phyloP scores from a whole-genome alignment of 768 basidiomycete genomes.

The Cubamyces sp. region DNA sequence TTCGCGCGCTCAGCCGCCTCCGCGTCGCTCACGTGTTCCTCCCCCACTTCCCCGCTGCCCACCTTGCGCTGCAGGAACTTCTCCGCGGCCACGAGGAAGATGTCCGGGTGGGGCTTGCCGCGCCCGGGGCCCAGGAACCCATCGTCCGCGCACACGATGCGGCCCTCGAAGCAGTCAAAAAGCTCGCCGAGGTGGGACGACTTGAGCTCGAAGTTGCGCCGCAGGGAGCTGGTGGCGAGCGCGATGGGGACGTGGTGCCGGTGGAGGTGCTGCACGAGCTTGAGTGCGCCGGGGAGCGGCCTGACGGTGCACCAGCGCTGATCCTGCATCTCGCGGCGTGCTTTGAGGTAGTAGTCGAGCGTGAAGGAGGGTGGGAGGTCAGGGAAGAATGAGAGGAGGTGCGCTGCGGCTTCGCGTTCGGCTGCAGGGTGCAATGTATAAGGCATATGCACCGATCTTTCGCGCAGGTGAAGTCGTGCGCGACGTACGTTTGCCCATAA shows the following conservation, averaged over 20 bases:
- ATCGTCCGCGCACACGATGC: conserved; percentile 77
- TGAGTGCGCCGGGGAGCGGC: conserved; percentile 73
- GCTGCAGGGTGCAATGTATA: conserved; percentile 44
- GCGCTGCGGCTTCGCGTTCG: conserved; percentile 61
- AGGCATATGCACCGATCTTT: background rate
- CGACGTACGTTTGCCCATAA: conserved; percentile 83
- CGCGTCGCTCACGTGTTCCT: conserved; percentile 35
- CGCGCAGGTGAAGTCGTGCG: background rate
- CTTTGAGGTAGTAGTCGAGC: conserved; percentile 58
- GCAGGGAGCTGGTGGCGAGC: conserved; percentile 76
- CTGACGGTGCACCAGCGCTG: conserved; percentile 67
- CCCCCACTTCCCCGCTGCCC: conserved; percentile 46
- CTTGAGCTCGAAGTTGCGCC: conserved; percentile 70
- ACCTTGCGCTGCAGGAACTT: conserved; percentile 59
- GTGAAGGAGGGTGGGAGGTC: conserved; percentile 59
- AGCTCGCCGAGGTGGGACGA: conserved; percentile 62
- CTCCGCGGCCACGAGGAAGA: conserved; percentile 76
- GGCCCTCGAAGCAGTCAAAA: conserved; percentile 68
- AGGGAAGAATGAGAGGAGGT: conserved; percentile 80
- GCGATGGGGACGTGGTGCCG: conserved; percentile 74
- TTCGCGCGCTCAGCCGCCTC: conserved; percentile 54
- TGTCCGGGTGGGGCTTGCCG: conserved; percentile 84
- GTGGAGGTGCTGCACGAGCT: conserved; percentile 73
- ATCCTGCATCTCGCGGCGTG: conserved; percentile 63
- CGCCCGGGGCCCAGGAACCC: conserved; percentile 44